Evolutionary conservation across 2,329 filamentous ascomycete species (phyloP).

Genomic region (Botrytis galanthina): DNA sequence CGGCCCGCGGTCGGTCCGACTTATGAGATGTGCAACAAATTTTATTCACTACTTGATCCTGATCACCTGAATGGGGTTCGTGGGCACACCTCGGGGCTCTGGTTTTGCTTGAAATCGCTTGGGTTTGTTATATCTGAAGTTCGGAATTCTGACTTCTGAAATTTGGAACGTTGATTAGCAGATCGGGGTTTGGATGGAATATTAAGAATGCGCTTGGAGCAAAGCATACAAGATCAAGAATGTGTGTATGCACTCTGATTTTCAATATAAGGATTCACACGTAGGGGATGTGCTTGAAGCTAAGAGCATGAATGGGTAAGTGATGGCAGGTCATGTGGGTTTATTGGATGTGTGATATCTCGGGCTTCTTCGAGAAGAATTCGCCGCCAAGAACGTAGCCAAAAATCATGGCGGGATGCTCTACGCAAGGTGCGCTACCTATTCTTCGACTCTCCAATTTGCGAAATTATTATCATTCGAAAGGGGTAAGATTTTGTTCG

Average conservation of each 20-base stretch:
- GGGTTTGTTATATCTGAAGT: neutral
- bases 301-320: neutral
- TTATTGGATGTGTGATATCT: neutral
- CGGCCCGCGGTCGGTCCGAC: constrained; percentile 11
- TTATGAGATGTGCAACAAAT: constrained; percentile 11
- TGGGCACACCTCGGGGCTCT: neutral
- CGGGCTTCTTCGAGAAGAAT: neutral
- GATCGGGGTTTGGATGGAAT: neutral
- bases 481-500: neutral
- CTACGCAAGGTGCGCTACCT: neutral
- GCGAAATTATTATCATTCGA: neutral
- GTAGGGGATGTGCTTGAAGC: neutral
- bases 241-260: neutral
- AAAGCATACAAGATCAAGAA: neutral
- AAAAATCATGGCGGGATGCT: neutral
- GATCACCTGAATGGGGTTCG: neutral
- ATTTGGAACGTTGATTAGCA: neutral
- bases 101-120: neutral
- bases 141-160: neutral
- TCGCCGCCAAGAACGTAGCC: neutral
- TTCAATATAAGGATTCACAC: neutral
- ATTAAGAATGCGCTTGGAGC: neutral
- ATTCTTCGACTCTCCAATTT: neutral
- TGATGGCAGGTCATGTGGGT: neutral
- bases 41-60: neutral